Evolutionary conservation across 345 rosid genomes (phyloP), one percentile per base, ranked within the genome.

Genomic region (Dovyalis caffra): DNA sequence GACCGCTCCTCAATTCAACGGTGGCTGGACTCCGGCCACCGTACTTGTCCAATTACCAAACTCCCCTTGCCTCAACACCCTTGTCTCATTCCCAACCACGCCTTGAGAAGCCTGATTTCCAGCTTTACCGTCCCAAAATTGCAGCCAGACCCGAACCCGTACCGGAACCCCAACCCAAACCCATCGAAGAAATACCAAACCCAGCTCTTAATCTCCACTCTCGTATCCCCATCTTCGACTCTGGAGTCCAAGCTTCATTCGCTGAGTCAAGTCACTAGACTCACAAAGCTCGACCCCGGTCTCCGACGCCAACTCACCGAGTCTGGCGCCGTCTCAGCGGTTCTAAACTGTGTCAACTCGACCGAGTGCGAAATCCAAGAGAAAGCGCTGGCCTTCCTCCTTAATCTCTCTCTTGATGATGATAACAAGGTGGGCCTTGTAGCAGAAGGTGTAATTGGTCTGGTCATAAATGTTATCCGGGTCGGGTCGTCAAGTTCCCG

Each of bases 381-480:
- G 80, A 91, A 88, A 80, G 91, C 98, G 6, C 90, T 96, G 1
- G 87, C 88, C 78, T 79, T 96, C 78, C 83, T 96, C n/a, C 88
- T 96, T 35, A 92, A 93, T 78, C 91, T 96, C 25, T 91, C 97
- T 53, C 85, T 96, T 26, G 98, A 96, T 63, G 99, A 96, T 71
- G 95, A 96, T 63, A 91, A 86, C 83, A 93, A 96, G 73, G 95
- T 93, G 61, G 99, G 99, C 15, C 77, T 96, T 37, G 99, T 96
- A 0, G 99, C 99, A 0, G 99, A 96, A 78, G 97, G 99, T 4
- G 97, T 88, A 1, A 74, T 96, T 25, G 83, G 85, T 62, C 84
- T 90, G 31, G 84, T 96, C 5, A 88, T 93, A 0, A 69, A 74
- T 1, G 89, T 86, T 0, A 81, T 96, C 23, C 85, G 89, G 29